Percentiles rank a stretch among this genome's conserved stretches.
Conservation (phyloP, 202 grass and related monocot genomes). For the Elaeis oleifera region DNA sequence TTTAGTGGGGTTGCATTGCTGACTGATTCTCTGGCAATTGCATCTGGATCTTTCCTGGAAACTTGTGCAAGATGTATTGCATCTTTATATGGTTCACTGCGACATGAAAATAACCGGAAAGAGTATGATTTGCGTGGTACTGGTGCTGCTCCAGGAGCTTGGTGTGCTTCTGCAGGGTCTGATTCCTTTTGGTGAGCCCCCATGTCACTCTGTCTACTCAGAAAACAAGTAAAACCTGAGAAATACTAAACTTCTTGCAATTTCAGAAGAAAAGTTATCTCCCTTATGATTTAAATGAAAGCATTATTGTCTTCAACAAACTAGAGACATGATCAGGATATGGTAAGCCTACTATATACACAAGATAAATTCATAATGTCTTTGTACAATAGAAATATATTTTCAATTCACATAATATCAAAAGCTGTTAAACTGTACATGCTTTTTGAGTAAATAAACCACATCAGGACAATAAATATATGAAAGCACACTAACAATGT, state of each 20-base stretch:
- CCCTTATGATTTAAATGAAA: not conserved
- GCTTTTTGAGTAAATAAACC: no score
- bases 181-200: slow-evolving; percentile 48
- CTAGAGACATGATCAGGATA: not conserved
- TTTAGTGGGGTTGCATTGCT: slow-evolving; percentile 27
- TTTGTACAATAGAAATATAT: no score
- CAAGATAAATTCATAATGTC: no score
- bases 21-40: slow-evolving; percentile 36
- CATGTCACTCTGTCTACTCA: slow-evolving; percentile 97
- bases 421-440: no score
- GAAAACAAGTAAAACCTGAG: slow-evolving; percentile 57
- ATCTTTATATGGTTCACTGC: slow-evolving; percentile 52
- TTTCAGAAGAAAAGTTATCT: not conserved
- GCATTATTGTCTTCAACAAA: not conserved
- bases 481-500: no score
- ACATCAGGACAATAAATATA: no score
- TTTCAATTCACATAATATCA: no score
- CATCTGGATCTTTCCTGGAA: slow-evolving; percentile 41
- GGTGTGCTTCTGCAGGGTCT: slow-evolving; percentile 26
- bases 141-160: slow-evolving; percentile 23
- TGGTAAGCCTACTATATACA: no score
- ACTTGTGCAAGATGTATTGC: slow-evolving; percentile 54
- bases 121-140: slow-evolving; percentile 57
- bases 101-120: slow-evolving; percentile 72
- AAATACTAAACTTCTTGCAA: slow-evolving; percentile 14